Evolutionary conservation across 1,139 yeast species (phyloP), one percentile per base, ranked within the genome.

Genomic region (Hyphopichia buzzinii): DNA sequence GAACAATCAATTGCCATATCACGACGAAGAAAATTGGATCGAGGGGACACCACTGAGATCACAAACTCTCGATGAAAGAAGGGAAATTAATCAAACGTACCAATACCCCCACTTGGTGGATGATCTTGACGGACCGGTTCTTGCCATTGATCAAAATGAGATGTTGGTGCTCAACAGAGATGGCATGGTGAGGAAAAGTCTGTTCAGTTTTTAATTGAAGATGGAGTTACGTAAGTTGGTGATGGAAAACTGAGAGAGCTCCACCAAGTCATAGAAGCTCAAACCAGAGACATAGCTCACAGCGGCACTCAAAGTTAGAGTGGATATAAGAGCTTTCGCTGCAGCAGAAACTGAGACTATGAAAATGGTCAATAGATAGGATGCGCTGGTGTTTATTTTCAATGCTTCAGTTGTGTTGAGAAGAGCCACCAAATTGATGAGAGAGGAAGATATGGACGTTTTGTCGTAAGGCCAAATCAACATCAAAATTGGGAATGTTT

Each of bases 401-500:
- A 87, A 55, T 0, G 90, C 83, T 50, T 87, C 96, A 2, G 84
- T 62, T 10, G 81, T 70, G 46, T 78, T 83, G 36, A 84, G 56
- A 32, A 75, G 72, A 1, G 87, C 84, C 4, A 84, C 75, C 50
- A 79, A 64, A 39, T 77, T 77, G 21, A 85, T 82, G 12, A 81
- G 66, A 13, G 69, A 67, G 11, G 81, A 74, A 0, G 87, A 84
- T 6, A 83, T 69, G 0, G 85, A 72, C 6, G 86, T 75, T 26
- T 56, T 57, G 52, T 92, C 97, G 53, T 92, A 92, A 1, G 96
- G 92, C 99, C 99, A 92, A 26, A 94, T 90, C 26, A 92, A 69
- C 90, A 90, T 90, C 25, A 92, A 67, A n/a, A 94, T 84, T 0
- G 98, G 98, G 43, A 90, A 83, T 17, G 92, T 68, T 52, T 84